Percentiles rank a stretch among this genome's conserved stretches.
Evolutionary conservation across 805 yeast species (phyloP).

Genomic region (Metschnikowia similis): DNA sequence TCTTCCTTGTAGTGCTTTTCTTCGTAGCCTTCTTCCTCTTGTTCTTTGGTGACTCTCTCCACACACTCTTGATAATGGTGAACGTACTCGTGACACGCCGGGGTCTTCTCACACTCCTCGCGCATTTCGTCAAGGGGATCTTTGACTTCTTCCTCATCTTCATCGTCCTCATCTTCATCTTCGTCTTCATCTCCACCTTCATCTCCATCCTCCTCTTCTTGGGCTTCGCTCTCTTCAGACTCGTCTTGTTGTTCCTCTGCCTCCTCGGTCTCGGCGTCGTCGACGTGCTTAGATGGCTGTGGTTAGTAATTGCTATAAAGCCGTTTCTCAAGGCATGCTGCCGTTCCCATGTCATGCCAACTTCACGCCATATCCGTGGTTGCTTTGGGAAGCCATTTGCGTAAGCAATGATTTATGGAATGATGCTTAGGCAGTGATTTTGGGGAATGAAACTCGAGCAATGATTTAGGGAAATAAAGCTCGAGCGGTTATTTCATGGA

Average conservation of each 20-base stretch:
- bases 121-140: constrained; percentile 21
- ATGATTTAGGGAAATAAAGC: too few relatives aligned
- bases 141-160: constrained; percentile 16
- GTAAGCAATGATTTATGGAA: too few relatives aligned
- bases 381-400: too few relatives aligned
- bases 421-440: too few relatives aligned
- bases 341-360: too few relatives aligned
- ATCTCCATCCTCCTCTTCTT: constrained; percentile 39
- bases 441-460: too few relatives aligned
- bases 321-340: too few relatives aligned
- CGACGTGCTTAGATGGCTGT: constrained; percentile 12
- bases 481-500: too few relatives aligned
- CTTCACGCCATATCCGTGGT: too few relatives aligned
- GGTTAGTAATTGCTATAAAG: constrained; percentile 2
- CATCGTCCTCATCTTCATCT: constrained; percentile 57
- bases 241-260: constrained; percentile 19
- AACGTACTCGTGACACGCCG: constrained; percentile 63
- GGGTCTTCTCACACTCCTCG: constrained; percentile 63
- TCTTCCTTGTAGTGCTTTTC: constrained; percentile 86
- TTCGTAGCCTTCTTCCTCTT: constrained; percentile 80
- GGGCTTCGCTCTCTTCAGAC: constrained; percentile 36
- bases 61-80: constrained; percentile 94
- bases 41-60: constrained; percentile 87
- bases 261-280: constrained; percentile 7
- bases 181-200: constrained; percentile 70